phyloP scores from a whole-genome alignment of 73 alveolate species.

The Paramecium sonneborni region DNA sequence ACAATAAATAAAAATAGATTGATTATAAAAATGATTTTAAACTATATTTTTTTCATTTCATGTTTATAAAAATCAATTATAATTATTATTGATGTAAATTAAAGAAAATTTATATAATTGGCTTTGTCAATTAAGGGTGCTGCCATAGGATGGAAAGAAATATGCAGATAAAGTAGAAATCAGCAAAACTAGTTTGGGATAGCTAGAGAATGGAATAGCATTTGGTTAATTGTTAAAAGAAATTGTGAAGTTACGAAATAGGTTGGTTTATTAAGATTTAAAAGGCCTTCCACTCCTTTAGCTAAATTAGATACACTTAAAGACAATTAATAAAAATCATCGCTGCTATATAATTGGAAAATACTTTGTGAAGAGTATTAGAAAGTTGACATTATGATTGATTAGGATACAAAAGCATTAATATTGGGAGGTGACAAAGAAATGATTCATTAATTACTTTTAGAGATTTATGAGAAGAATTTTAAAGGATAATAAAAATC shows the following conservation, averaged over 20 bases:
- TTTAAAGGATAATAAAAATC: constrained; percentile 24
- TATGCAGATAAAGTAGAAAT: constrained; percentile 58
- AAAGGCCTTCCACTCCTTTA: constrained; percentile 63
- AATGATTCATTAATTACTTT: constrained; percentile 54
- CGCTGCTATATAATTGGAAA: constrained; percentile 85
- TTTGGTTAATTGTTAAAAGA: constrained; percentile 63
- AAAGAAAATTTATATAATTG: constrained; percentile 55
- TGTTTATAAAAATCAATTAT: neutral
- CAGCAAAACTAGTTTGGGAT: neutral
- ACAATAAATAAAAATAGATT: too few species aligned
- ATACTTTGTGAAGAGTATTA: constrained; percentile 71
- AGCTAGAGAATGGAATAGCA: constrained; percentile 60
- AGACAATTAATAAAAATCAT: constrained; percentile 63
- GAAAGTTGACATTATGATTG: constrained; percentile 76
- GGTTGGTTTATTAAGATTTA: neutral
- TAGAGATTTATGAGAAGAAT: constrained; percentile 42
- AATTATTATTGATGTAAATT: constrained; percentile 34
- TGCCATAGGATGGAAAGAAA: constrained; percentile 54
- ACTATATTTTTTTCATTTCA: too few species aligned
- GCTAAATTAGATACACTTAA: constrained; percentile 70
- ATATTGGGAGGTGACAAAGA: constrained; percentile 73
- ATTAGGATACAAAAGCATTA: constrained; percentile 70
- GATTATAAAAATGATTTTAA: too few species aligned
- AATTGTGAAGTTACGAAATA: constrained; percentile 60
- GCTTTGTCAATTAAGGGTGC: constrained; percentile 38